phyloP scores from a whole-genome alignment of 257 asterid species.

The Solanum ossicruentum region DNA sequence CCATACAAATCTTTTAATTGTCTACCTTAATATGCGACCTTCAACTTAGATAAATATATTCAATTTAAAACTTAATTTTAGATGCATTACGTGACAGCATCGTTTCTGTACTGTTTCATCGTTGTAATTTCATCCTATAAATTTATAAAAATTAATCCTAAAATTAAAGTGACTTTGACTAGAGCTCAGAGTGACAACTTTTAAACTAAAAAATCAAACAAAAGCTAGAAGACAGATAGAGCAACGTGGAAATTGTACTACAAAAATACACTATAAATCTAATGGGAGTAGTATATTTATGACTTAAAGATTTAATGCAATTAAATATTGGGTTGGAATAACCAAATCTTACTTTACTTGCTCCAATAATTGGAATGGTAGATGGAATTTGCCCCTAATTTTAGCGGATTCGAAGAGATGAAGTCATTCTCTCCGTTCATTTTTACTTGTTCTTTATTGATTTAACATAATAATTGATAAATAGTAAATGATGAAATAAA shows the following conservation, averaged over 20 bases:
- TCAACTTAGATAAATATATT: not conserved
- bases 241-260: not conserved
- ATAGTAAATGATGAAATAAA: too few relatives aligned
- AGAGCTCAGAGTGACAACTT: not conserved
- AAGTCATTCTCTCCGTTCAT: not conserved
- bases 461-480: too few relatives aligned
- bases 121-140: not conserved
- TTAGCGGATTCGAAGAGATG: not conserved
- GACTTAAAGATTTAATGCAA: not conserved
- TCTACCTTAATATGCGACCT: too few relatives aligned
- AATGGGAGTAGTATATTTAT: not conserved
- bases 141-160: not conserved
- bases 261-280: not conserved
- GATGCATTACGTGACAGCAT: not conserved
- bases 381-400: not conserved
- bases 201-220: not conserved
- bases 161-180: not conserved
- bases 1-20: too few relatives aligned
- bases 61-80: not conserved
- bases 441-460: too few relatives aligned
- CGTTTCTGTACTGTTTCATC: too few relatives aligned
- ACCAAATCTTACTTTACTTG: not conserved
- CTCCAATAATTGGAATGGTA: not conserved
- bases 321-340: not conserved
- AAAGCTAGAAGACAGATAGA: not conserved